Evolutionary conservation across 345 rosid genomes (phyloP), one percentile per base, ranked within the genome.

Genomic region (Aurinia saxatilis): DNA sequence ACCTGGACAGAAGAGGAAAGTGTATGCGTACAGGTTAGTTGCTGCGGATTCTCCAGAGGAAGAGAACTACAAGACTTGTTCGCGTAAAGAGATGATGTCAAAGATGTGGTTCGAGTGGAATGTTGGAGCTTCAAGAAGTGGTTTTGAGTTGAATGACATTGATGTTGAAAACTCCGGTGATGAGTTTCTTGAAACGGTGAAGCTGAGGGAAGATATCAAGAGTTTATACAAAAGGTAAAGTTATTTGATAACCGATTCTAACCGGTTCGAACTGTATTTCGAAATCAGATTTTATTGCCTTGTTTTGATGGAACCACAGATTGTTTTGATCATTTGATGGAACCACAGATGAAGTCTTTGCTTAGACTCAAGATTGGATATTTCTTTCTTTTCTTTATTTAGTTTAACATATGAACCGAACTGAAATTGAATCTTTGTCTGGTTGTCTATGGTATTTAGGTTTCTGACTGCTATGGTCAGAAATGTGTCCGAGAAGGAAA

Each of bases 71-170:
- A 38, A 10, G 14, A 78, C 81, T 13, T 87, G 95, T 78, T 82
- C 71, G 54, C 72, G 79, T 48, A 93, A 93, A 73, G 97, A 93
- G 70, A 67, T 80, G 23, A 85, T 93, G 44, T 80, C 97, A 1
- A 87, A 88, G 68, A 77, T 85, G 87, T 93, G 96, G 97, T 93
- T 93, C 8, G 99, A 93, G 48, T 93, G 97, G 99, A 85, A 84
- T 2, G 81, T 84, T 70, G 79, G 73, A 14, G 6, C 31, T 27
- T 67, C 80, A 13, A 85, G 90, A 15, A 67, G 78, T 10, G 71
- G 73, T 25, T 85, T 90, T 42, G 77, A 78, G 30, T 75, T 75
- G 14, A 81, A 78, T 71, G 72, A 68, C 5, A 52, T 87, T 8
- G 83, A 78, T 23, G 71, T 79, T 66, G 66, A 78, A 17, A 53